Percentiles rank a stretch among this genome's conserved stretches.
Evolutionary conservation across 1,284 basidiomycete genomes (phyloP).

Genomic region (Irpex lacteus): DNA sequence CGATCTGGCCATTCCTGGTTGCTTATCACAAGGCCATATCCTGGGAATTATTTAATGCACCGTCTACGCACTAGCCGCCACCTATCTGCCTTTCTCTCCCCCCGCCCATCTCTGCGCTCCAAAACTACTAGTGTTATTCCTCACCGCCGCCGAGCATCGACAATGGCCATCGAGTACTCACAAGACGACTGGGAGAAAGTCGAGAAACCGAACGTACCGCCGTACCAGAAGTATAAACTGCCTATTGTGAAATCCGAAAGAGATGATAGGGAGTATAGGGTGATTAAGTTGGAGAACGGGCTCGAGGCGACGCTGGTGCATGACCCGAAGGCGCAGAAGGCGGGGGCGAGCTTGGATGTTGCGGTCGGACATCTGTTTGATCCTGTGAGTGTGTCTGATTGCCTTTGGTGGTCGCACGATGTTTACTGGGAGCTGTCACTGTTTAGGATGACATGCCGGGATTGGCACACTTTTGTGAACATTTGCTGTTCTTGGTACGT

Average conservation of each 20-base stretch:
- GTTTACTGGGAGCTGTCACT: not conserved
- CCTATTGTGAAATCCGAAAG: conserved; percentile 74
- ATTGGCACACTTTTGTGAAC: conserved; percentile 92
- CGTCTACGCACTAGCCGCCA: conserved; percentile 17
- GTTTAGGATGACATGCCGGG: conserved; percentile 81
- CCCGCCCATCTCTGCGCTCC: conserved; percentile 2
- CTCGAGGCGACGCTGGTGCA: conserved; percentile 86
- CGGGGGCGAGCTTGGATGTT: conserved; percentile 93
- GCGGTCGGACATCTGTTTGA: conserved; percentile 94
- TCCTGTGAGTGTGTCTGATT: conserved; percentile 59
- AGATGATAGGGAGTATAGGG: conserved; percentile 77
- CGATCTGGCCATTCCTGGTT: not conserved
- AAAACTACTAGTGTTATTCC: conserved; percentile 3
- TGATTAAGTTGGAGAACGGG: conserved; percentile 86
- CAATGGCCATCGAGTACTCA: conserved; percentile 12
- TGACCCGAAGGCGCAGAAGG: conserved; percentile 90
- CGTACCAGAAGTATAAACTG: conserved; percentile 50
- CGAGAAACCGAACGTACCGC: conserved; percentile 15
- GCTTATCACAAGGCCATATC: not conserved
- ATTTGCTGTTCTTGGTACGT: conserved; percentile 90
- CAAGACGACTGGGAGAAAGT: conserved; percentile 23
- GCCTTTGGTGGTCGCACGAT: not conserved
- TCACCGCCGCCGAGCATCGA: conserved; percentile 5
- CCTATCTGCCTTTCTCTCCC: conserved; percentile 5
- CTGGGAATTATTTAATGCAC: conserved; percentile 17